Evolutionary conservation across 2,329 filamentous ascomycete species (phyloP).

Genomic region (Aureobasidium mangrovei): DNA sequence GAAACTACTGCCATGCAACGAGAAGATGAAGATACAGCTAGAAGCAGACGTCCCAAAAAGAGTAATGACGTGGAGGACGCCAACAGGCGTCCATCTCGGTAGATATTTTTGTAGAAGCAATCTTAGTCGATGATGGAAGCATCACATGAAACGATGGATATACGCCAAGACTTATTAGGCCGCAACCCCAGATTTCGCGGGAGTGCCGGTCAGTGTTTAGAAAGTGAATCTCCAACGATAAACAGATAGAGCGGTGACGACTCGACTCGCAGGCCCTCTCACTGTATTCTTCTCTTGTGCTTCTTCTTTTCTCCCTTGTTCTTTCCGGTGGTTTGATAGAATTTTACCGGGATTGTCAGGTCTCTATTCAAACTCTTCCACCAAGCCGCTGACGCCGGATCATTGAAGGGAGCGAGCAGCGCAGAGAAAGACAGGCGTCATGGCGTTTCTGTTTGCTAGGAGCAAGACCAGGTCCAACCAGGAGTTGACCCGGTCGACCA

Average conservation of each 20-base stretch:
- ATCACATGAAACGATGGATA: conserved; percentile 1
- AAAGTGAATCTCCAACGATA: neutral
- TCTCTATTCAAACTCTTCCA: neutral
- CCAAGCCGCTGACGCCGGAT: neutral
- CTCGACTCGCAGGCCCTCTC: neutral
- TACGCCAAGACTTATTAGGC: neutral
- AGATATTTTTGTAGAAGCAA: neutral
- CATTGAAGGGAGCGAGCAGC: neutral
- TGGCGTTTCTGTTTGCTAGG: conserved; percentile 63
- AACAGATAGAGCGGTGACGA: conserved; percentile 10
- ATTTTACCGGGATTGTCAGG: neutral
- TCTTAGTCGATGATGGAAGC: neutral
- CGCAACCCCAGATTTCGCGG: neutral
- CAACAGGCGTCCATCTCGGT: neutral
- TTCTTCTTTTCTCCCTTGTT: neutral
- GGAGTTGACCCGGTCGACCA: conserved; percentile 54
- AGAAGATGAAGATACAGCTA: no score
- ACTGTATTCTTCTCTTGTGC: neutral
- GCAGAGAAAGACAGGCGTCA: conserved; percentile 28
- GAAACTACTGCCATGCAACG: no score
- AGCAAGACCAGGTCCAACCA: conserved; percentile 52
- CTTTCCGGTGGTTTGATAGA: neutral
- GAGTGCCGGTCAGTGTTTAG: neutral
- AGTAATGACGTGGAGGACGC: neutral
- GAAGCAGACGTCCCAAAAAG: no score